A percentile compares a stretch with the other conserved stretches of the same genome.
Evolutionary conservation across 2,329 filamentous ascomycete genomes (phyloP).

Genomic region (Cytospora piceicola): DNA sequence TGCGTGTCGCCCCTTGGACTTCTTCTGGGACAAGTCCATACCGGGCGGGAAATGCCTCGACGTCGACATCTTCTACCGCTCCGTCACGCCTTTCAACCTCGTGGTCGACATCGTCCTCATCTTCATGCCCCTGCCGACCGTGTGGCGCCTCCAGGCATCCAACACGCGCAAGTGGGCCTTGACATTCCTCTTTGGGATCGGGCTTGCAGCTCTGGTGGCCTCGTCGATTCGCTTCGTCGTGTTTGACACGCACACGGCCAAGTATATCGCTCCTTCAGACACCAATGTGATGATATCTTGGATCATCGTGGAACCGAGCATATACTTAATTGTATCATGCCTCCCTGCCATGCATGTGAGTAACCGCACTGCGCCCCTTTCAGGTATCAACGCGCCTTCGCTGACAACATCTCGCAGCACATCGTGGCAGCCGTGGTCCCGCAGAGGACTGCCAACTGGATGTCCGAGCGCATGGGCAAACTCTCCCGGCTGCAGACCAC

Average conservation of each 20-base stretch:
- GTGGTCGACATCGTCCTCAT: constrained; percentile 16
- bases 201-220: constrained; percentile 20
- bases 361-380: not conserved
- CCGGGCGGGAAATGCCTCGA: constrained; percentile 18
- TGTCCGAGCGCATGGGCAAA: constrained; percentile 20
- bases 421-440: constrained; percentile 20
- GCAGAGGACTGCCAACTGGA: constrained; percentile 7
- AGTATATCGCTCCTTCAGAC: constrained; percentile 21
- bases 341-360: constrained; percentile 29
- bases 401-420: constrained; percentile 7
- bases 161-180: constrained; percentile 24
- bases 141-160: constrained; percentile 24
- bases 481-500: constrained; percentile 1
- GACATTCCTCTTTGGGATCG: constrained; percentile 26
- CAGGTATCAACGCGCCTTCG: not conserved
- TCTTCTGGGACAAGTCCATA: constrained; percentile 23
- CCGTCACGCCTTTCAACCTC: constrained; percentile 28
- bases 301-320: constrained; percentile 25
- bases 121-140: constrained; percentile 24
- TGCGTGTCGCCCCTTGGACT: constrained; percentile 20
- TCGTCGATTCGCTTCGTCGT: constrained; percentile 21
- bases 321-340: constrained; percentile 27
- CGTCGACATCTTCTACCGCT: constrained; percentile 24
- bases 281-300: constrained; percentile 27
- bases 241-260: constrained; percentile 21